A percentile compares a stretch with the other conserved stretches of the same genome.
Conservation (phyloP, 2,329 filamentous ascomycete species). For the Cladosporium sp. region DNA sequence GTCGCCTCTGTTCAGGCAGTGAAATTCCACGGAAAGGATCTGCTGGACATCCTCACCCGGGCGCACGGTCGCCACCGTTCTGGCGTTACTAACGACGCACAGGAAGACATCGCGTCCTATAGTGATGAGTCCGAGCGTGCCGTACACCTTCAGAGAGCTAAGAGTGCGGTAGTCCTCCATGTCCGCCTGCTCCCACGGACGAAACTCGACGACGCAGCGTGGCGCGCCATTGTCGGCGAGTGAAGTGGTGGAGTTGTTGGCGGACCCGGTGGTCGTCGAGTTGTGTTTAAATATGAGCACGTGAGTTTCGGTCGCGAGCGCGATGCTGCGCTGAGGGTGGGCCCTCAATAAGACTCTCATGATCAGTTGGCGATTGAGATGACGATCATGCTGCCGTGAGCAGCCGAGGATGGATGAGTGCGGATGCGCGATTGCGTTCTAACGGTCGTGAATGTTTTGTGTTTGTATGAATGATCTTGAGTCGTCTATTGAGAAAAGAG, state of each 20-base stretch:
- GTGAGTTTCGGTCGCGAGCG: constrained; percentile 71
- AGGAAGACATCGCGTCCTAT: constrained; percentile 81
- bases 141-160: constrained; percentile 67
- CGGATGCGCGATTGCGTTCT: neutral
- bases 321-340: constrained; percentile 79
- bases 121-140: constrained; percentile 82
- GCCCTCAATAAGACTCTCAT: constrained; percentile 68
- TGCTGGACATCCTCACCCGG: constrained; percentile 85
- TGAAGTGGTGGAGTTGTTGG: constrained; percentile 39
- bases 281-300: constrained; percentile 80
- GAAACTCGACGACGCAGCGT: constrained; percentile 86
- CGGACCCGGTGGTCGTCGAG: constrained; percentile 59
- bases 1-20: constrained; percentile 79
- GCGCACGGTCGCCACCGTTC: constrained; percentile 71
- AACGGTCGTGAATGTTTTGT: neutral
- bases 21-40: constrained; percentile 81
- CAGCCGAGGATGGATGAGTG: neutral
- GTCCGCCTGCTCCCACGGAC: constrained; percentile 56
- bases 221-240: constrained; percentile 35
- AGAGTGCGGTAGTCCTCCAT: constrained; percentile 71
- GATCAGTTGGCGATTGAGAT: neutral
- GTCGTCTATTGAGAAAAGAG: neutral
- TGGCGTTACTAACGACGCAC: constrained; percentile 76
- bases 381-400: constrained; percentile 5
- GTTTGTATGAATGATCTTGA: neutral